Evolutionary conservation across 495 filamentous ascomycete genomes (phyloP).

Genomic region (Aspergillus conjunctus): DNA sequence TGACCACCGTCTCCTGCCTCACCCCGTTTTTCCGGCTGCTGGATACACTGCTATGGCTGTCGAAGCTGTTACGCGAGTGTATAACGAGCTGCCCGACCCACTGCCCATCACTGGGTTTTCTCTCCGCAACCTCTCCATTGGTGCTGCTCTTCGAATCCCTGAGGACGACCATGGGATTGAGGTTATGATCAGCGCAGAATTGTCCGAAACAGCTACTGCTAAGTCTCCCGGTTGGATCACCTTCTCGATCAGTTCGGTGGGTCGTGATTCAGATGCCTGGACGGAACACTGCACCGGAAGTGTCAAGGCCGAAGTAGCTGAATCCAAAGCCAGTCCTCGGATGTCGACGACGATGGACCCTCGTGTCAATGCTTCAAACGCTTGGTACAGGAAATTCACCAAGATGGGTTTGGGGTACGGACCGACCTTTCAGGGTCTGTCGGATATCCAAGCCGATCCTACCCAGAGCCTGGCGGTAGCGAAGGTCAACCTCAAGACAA

Average conservation of each 20-base stretch:
- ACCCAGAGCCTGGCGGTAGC: not conserved
- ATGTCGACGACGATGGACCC: not conserved
- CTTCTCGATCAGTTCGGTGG: not conserved
- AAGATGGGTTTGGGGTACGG: conserved; percentile 10
- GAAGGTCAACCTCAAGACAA: not conserved
- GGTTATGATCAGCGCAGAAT: not conserved
- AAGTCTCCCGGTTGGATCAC: not conserved
- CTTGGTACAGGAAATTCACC: conserved; percentile 12
- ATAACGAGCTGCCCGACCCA: not conserved
- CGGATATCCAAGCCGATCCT: conserved; percentile 1
- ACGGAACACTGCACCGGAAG: not conserved
- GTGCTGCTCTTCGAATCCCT: not conserved
- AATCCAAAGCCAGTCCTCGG: conserved; percentile 1
- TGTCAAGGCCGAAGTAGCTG: not conserved
- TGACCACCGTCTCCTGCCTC: conserved; percentile 24
- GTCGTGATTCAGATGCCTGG: not conserved
- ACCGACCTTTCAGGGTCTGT: conserved; percentile 11
- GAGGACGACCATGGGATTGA: not conserved
- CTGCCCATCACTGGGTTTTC: not conserved
- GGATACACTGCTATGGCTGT: conserved; percentile 59
- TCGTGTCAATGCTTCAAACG: no score
- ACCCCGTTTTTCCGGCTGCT: conserved; percentile 53
- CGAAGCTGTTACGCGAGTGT: conserved; percentile 42
- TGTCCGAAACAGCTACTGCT: not conserved
- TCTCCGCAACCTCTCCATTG: not conserved